Base-by-base conservation (phyloP, 2,329 filamentous ascomycete species). In the Alternaria rosae region DNA sequence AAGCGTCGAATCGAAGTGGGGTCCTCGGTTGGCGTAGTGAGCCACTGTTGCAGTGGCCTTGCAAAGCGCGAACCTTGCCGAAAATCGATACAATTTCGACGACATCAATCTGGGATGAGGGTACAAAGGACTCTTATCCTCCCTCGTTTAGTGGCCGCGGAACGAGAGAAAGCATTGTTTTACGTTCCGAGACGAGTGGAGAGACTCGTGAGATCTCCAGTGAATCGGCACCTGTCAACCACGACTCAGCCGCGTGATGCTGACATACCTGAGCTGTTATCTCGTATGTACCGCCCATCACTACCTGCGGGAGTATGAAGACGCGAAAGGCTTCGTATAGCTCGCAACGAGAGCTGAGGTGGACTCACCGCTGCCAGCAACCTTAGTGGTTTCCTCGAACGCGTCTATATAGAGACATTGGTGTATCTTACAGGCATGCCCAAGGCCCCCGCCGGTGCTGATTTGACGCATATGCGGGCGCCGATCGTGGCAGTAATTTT, bases 201-300 rank as follows among this genome's bases (percentile, higher is more conserved):
- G 47, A 56, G 45, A 32, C 30, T 23, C 47, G 12, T 45, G 45
- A 45, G 54, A 23, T 62, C 45, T 58, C 35, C 35, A 38, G 35
- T 61, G 55, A 57, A 56, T 65, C 48, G 57, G 57, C 54, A 58
- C 54, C 62, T 65, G 62, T 66, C 62, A 66, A 43, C 38, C 64
- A 65, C 65, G 64, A 67, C 70, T 72, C 70, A 69, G 69, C 70
- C 66, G 68, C 64, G 61, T 65, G 62, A n/a, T 67, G 69, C 69
- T 70, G 68, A 71, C 65, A 51, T 50, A 30, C 44, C 60, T 44
- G 38, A 51, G 57, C 17, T 59, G 59, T 47, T 56, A 59, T 67
- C 55, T 62, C 56, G 38, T 61, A 50, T 61, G 52, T 41, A 21
- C 17, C 51, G 66, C 56, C 48, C 45, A 68, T 65, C 57, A 59